These are phyloP conservation scores for Fusarium incarnatum DNA, from an alignment of 2,329 filamentous ascomycete species.

Conservation along the genomic window DNA sequence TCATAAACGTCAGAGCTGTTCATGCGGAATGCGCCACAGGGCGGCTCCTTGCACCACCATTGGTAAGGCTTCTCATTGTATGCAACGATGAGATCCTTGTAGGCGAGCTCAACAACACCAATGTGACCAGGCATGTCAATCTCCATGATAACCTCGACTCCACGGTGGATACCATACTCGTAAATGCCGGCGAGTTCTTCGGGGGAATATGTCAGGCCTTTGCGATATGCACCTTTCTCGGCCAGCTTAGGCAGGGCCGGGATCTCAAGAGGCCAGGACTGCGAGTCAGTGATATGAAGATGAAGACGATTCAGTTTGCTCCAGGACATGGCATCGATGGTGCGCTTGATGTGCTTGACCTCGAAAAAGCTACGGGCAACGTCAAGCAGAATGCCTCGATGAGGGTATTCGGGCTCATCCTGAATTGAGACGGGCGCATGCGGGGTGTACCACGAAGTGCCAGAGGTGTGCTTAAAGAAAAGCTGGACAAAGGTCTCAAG, in stretches of 20 bases:
- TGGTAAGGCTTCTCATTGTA: conserved; percentile 68
- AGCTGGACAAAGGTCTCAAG: conserved; percentile 83
- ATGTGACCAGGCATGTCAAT: conserved; percentile 72
- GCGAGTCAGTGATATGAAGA: conserved; percentile 83
- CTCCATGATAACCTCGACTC: conserved; percentile 70
- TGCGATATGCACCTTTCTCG: conserved; percentile 77
- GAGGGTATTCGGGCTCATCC: conserved; percentile 79
- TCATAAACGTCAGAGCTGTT: conserved; percentile 76
- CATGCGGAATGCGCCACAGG: conserved; percentile 78
- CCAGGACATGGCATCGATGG: conserved; percentile 80
- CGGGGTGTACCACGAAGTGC: conserved; percentile 72
- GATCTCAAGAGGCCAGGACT: conserved; percentile 88
- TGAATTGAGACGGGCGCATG: conserved; percentile 76
- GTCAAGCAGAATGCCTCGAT: conserved; percentile 85
- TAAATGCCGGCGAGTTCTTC: conserved; percentile 75
- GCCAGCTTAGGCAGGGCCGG: conserved; percentile 77
- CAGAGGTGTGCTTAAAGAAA: conserved; percentile 77
- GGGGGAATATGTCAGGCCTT: conserved; percentile 74
- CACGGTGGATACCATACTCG: conserved; percentile 73
- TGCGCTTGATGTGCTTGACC: conserved; percentile 74
- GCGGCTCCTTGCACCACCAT: conserved; percentile 71
- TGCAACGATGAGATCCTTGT: conserved; percentile 66
- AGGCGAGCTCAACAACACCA: conserved; percentile 63
- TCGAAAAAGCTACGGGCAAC: conserved; percentile 79
- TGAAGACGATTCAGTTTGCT: conserved; percentile 88